Evolutionary conservation across 306 rosid species (phyloP), one percentile per base, ranked within the genome.

Genomic region (Acacia acuminata): DNA sequence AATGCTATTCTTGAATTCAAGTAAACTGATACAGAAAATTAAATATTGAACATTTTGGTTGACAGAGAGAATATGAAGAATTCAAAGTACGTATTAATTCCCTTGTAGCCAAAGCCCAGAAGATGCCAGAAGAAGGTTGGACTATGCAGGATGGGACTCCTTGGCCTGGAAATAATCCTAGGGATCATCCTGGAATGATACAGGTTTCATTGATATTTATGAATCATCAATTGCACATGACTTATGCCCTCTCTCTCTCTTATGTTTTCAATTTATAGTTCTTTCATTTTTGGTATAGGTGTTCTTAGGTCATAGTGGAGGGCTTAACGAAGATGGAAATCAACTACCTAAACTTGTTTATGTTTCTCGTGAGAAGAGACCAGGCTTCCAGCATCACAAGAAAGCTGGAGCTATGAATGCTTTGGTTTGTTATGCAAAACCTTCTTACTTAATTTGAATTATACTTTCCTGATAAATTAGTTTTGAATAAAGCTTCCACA

Each of bases 151-250:
- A 96, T 89, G 99, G 99, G 79, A 96, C 99, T 76, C 89, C 99
- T 69, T 96, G 98, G 99, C 99, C 99, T 73, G 99, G 99, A 87
- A 96, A 96, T 83, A 94, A 96, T 85, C 72, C 99, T 66, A 94
- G 99, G 92, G 99, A 96, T 85, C 99, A 96, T 88, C 99, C 99
- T 66, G 98, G 99, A 96, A 96, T 96, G 99, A 96, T 96, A 85
- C 99, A 94, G 97, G 99, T 96, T 83, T 78, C 48, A 34, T 17
- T 34, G 40, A 24, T 60, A 77, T 85, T 79, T 44, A 73, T 50
- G 65, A 30, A 44, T 81, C 53, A 78, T 61, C 68, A 36, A 51
- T 17, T 70, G 56, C 68, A 40, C 71, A 34, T 69, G 75, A 55
- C 71, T 66, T 83, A 68, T 17, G 8, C 60, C 25, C 53, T 48